A percentile compares a stretch with the other conserved stretches of the same genome.
phyloP scores from a whole-genome alignment of 106 monocot genomes.

The Dioscorea alata region DNA sequence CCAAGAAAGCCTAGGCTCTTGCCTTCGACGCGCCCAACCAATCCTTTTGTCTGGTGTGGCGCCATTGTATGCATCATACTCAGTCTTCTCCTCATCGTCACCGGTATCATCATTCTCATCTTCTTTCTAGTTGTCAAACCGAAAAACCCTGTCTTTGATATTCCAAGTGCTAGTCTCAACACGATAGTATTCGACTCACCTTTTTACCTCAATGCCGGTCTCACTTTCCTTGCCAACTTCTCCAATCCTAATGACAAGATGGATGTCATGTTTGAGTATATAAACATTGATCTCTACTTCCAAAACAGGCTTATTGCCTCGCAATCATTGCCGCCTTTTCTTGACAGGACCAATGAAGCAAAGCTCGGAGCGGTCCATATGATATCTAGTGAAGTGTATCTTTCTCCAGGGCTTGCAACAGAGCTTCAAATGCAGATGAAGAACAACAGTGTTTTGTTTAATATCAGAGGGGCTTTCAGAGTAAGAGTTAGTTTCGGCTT shows the following conservation, averaged over 20 bases:
- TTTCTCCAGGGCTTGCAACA: constrained; percentile 33
- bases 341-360: constrained; percentile 36
- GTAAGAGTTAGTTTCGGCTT: constrained; percentile 54
- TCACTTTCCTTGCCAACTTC: constrained; percentile 85
- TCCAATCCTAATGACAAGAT: constrained; percentile 79
- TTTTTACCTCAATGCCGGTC: constrained; percentile 55
- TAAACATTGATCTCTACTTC: constrained; percentile 74
- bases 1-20: constrained; percentile 31
- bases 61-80: constrained; percentile 68
- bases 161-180: constrained; percentile 61
- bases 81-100: constrained; percentile 65
- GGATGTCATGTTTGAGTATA: constrained; percentile 46
- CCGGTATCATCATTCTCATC: constrained; percentile 59
- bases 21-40: constrained; percentile 41
- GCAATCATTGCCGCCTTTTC: constrained; percentile 57
- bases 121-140: constrained; percentile 83
- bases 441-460: constrained; percentile 44
- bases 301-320: constrained; percentile 38
- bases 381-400: constrained; percentile 74
- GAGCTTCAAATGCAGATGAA: constrained; percentile 50
- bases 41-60: constrained; percentile 54
- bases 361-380: constrained; percentile 60
- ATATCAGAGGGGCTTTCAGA: constrained; percentile 54
- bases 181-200: constrained; percentile 68
- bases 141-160: constrained; percentile 49